Evolutionary conservation across 768 basidiomycete species (phyloP).

Genomic region (Suillus bovinus): DNA sequence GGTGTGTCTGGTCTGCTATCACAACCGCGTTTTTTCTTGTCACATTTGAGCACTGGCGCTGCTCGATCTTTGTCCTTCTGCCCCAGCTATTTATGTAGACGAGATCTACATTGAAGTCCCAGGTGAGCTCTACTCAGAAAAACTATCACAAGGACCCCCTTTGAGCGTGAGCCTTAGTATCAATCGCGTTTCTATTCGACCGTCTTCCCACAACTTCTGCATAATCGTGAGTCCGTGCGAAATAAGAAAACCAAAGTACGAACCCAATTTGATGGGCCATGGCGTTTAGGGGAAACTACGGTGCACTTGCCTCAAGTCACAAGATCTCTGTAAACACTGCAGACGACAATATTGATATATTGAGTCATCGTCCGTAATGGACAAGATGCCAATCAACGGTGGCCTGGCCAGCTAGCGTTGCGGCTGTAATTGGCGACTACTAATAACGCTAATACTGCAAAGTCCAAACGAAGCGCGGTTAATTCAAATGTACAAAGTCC

Average conservation of each 20-base stretch:
- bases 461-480: neutral
- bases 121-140: neutral
- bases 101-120: neutral
- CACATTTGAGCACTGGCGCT: neutral
- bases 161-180: neutral
- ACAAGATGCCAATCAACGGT: neutral
- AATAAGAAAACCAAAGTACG: neutral
- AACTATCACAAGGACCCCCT: neutral
- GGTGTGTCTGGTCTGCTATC: neutral
- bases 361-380: neutral
- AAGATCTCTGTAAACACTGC: neutral
- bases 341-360: neutral
- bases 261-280: neutral
- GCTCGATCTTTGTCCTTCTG: slow-evolving; percentile 41
- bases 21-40: neutral
- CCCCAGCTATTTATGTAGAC: slow-evolving; percentile 56
- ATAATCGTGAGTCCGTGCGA: neutral
- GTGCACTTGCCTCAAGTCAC: neutral
- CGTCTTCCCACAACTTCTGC: neutral
- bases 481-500: neutral
- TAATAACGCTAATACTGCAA: neutral
- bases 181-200: neutral
- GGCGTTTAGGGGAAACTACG: neutral
- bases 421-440: neutral
- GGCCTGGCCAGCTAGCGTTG: neutral